These are phyloP conservation scores for Leucocoprinus leucothites DNA, from an alignment of 768 basidiomycete species.

Conservation along the genomic window DNA sequence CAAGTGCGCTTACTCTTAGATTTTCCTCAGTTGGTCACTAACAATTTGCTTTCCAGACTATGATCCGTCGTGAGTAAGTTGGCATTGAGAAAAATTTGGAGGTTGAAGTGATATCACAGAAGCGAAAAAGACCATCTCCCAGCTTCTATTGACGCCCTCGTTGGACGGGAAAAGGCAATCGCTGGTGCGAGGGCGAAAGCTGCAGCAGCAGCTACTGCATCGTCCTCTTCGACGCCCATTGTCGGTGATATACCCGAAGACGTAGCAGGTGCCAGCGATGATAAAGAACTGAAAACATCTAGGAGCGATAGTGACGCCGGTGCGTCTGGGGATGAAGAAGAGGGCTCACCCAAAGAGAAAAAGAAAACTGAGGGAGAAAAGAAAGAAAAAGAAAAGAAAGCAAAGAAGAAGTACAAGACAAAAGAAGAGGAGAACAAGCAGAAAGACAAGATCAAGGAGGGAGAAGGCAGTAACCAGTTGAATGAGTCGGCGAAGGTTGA, in stretches of 20 bases:
- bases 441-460: not conserved
- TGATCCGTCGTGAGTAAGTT: slow-evolving; percentile 17
- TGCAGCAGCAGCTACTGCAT: not conserved
- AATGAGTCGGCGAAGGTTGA: no score
- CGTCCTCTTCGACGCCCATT: not conserved
- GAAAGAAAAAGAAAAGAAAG: not conserved
- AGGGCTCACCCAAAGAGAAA: no score
- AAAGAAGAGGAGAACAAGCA: not conserved
- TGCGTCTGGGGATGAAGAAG: no score
- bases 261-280: not conserved
- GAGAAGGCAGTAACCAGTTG: not conserved
- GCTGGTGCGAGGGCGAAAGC: not conserved
- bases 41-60: slow-evolving; percentile 16
- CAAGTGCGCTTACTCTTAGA: slow-evolving; percentile 20
- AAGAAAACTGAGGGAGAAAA: not conserved
- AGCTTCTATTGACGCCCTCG: not conserved
- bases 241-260: not conserved
- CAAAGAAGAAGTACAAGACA: no score
- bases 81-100: not conserved
- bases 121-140: not conserved
- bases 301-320: no score
- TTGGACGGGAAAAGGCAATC: not conserved
- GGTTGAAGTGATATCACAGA: not conserved
- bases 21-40: not conserved
- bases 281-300: no score